Conservation (phyloP, 345 rosid species). For the Litchi chinensis region DNA sequence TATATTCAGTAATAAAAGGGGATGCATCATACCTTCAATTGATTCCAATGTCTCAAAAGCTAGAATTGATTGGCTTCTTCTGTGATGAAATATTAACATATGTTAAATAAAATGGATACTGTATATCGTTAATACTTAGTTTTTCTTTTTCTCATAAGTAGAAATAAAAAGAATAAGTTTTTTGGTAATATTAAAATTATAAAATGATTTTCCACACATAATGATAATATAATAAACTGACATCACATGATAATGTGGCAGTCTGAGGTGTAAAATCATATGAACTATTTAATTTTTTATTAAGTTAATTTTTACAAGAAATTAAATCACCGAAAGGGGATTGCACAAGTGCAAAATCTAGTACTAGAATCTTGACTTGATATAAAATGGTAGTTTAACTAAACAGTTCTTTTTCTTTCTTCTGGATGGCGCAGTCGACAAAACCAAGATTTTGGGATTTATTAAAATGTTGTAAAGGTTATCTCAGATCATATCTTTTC, state of each 20-base stretch:
- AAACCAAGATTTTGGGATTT: neutral
- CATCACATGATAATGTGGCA: neutral
- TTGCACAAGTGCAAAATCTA: neutral
- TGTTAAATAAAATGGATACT: too few relatives aligned
- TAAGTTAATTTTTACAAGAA: neutral
- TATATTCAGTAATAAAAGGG: neutral
- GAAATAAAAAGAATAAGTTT: too few relatives aligned
- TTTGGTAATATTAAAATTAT: too few relatives aligned
- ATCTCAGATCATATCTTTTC: neutral
- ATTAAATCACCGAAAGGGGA: conserved; percentile 5
- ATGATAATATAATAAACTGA: neutral
- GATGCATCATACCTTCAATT: neutral
- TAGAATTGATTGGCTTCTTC: neutral
- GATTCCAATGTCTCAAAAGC: neutral
- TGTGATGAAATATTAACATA: neutral
- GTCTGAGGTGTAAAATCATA: neutral
- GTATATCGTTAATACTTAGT: too few relatives aligned
- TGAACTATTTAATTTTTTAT: neutral
- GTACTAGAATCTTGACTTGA: neutral
- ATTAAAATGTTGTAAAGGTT: neutral
- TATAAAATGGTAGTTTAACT: neutral
- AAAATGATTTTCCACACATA: too few relatives aligned
- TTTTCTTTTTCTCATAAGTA: too few relatives aligned
- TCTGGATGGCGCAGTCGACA: neutral
- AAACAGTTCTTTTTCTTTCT: neutral